Evolutionary conservation across 345 rosid genomes (phyloP).

Genomic region (Noccaea bulbosa): DNA sequence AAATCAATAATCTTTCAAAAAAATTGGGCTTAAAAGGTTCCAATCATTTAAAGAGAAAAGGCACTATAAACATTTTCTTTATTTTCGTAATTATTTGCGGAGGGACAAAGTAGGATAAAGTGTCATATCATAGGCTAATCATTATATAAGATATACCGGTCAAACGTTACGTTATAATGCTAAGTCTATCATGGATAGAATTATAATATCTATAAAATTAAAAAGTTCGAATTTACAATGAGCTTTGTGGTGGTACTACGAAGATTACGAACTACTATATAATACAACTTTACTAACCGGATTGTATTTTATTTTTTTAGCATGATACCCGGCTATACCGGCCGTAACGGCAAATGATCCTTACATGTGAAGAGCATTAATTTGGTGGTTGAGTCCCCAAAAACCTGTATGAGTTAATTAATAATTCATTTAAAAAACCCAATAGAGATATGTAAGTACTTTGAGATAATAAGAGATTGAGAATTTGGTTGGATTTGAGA

Average conservation of each 20-base stretch:
- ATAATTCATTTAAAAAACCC: neutral
- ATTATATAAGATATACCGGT: slow-evolving; percentile 39
- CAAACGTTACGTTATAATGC: slow-evolving; percentile 34
- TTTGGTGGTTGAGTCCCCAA: slow-evolving; percentile 43
- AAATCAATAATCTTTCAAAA: slow-evolving; percentile 23
- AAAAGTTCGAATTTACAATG: slow-evolving; percentile 22
- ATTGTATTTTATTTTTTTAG: slow-evolving; percentile 16
- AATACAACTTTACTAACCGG: slow-evolving; percentile 28
- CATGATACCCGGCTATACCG: slow-evolving; percentile 63
- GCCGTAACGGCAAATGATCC: slow-evolving; percentile 67
- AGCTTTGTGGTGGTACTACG: slow-evolving; percentile 38
- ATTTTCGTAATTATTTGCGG: slow-evolving; percentile 5
- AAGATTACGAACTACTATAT: slow-evolving; percentile 28
- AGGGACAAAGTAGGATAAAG: slow-evolving; percentile 33
- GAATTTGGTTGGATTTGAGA: slow-evolving; percentile 41
- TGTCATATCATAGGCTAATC: slow-evolving; percentile 39
- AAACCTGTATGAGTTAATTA: slow-evolving; percentile 10
- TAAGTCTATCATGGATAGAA: slow-evolving; percentile 4
- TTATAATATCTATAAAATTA: neutral
- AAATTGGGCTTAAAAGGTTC: neutral
- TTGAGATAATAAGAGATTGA: slow-evolving; percentile 19
- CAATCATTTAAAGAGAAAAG: slow-evolving; percentile 38
- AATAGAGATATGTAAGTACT: slow-evolving; percentile 21
- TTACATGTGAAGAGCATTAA: slow-evolving; percentile 61
- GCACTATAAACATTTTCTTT: neutral